Percentiles rank a stretch among this genome's conserved stretches.
Conservation (phyloP, 352 stramenopile species). For the Pythium guiyangense region DNA sequence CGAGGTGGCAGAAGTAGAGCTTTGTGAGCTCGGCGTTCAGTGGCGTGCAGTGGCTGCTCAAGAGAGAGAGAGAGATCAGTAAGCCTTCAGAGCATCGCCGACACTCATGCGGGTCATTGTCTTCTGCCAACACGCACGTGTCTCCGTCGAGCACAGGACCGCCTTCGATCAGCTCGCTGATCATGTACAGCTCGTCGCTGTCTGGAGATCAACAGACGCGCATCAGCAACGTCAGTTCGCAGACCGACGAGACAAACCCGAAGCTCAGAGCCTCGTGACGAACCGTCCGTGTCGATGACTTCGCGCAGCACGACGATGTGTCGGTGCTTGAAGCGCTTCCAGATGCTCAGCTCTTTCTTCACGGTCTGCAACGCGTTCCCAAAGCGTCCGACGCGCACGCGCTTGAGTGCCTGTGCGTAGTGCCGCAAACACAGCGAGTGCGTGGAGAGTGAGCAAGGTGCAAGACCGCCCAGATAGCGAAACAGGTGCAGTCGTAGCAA, state of each 20-base stretch:
- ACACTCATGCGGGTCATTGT: background rate
- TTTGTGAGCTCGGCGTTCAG: slow-evolving; percentile 54
- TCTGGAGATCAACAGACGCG: slow-evolving; percentile 24
- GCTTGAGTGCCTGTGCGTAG: slow-evolving; percentile 35
- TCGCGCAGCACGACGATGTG: slow-evolving; percentile 93
- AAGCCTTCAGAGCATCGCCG: background rate
- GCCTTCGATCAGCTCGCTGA: slow-evolving; percentile 76
- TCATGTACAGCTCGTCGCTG: slow-evolving; percentile 78
- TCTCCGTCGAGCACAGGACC: slow-evolving; percentile 64
- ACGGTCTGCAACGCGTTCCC: slow-evolving; percentile 71
- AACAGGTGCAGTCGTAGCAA: too few species aligned
- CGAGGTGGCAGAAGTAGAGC: slow-evolving; percentile 73
- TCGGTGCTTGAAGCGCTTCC: slow-evolving; percentile 95
- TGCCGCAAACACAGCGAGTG: background rate
- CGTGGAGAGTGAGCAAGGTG: background rate
- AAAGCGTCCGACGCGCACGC: slow-evolving; percentile 60
- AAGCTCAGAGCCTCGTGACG: background rate
- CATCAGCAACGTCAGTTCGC: background rate
- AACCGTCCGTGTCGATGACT: slow-evolving; percentile 92
- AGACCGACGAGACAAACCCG: background rate
- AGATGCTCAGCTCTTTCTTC: slow-evolving; percentile 94
- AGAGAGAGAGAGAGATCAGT: background rate
- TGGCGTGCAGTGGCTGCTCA: slow-evolving; percentile 60
- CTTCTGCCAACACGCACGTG: slow-evolving; percentile 24
- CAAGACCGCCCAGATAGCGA: background rate